These are phyloP conservation scores for Cytospora leucostoma DNA, from an alignment of 2,329 filamentous ascomycete species.

Conservation along the genomic window DNA sequence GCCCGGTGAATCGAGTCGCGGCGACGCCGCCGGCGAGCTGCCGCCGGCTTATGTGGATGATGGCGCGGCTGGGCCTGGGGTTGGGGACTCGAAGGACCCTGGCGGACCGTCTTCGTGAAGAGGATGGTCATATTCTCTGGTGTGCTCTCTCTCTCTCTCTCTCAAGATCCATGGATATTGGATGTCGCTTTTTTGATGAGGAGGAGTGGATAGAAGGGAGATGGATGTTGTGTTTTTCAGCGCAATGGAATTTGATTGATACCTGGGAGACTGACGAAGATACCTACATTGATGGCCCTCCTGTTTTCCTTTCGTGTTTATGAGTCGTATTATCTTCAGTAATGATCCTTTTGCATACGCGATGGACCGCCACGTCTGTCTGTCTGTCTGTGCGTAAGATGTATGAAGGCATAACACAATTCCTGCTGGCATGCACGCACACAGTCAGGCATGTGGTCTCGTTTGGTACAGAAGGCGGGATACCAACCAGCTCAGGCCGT, in stretches of 20 bases:
- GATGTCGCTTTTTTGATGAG: too few relatives aligned
- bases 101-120: constrained; percentile 15
- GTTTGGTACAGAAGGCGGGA: too few relatives aligned
- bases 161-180: too few relatives aligned
- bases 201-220: background rate
- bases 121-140: background rate
- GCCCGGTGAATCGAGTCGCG: constrained; percentile 10
- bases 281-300: background rate
- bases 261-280: background rate
- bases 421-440: too few relatives aligned
- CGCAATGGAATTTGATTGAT: background rate
- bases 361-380: too few relatives aligned
- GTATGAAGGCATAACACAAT: too few relatives aligned
- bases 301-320: background rate
- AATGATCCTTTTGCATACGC: too few relatives aligned
- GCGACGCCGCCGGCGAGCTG: constrained; percentile 27
- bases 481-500: too few relatives aligned
- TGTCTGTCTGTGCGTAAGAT: too few relatives aligned
- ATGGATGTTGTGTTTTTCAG: background rate
- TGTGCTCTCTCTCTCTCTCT: too few relatives aligned
- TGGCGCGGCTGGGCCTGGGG: constrained; percentile 25
- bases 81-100: constrained; percentile 32
- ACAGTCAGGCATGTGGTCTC: too few relatives aligned
- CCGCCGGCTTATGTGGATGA: constrained; percentile 37
- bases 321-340: too few relatives aligned